Evolutionary conservation across 768 basidiomycete genomes (phyloP).

Genomic region (Pisolithus albus): DNA sequence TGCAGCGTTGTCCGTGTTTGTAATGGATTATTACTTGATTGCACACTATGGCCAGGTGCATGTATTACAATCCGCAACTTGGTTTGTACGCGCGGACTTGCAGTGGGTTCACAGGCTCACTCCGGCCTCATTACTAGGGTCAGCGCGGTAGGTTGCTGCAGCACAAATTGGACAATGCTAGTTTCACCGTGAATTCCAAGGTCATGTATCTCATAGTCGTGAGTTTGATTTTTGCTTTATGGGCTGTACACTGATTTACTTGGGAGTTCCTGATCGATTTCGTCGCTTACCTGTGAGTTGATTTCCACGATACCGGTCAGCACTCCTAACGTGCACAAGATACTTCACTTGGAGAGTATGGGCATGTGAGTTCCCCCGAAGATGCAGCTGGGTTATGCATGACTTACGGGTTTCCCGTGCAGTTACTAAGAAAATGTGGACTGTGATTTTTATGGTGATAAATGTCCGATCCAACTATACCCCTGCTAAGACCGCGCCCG

Average conservation of each 20-base stretch:
- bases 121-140: neutral
- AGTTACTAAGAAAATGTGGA: conserved; percentile 1
- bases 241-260: neutral
- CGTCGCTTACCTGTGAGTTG: conserved; percentile 4
- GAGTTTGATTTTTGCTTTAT: neutral
- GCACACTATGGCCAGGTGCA: neutral
- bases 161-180: neutral
- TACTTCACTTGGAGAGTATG: conserved; percentile 8
- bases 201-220: conserved; percentile 1
- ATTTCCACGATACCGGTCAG: too few species aligned
- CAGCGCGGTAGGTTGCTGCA: neutral
- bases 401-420: neutral
- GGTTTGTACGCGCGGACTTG: neutral
- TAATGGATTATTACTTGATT: conserved; percentile 6
- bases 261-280: conserved; percentile 1
- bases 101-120: neutral
- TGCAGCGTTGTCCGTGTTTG: conserved; percentile 3
- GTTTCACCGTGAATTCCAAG: neutral
- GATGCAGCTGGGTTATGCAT: too few species aligned
- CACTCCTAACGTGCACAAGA: neutral
- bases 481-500: neutral
- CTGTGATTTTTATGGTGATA: conserved; percentile 3
- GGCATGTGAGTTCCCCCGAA: neutral
- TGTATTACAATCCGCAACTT: neutral
- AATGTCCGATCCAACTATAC: neutral